Evolutionary conservation across 306 rosid genomes (phyloP).

Genomic region (Corylus heterophylla): DNA sequence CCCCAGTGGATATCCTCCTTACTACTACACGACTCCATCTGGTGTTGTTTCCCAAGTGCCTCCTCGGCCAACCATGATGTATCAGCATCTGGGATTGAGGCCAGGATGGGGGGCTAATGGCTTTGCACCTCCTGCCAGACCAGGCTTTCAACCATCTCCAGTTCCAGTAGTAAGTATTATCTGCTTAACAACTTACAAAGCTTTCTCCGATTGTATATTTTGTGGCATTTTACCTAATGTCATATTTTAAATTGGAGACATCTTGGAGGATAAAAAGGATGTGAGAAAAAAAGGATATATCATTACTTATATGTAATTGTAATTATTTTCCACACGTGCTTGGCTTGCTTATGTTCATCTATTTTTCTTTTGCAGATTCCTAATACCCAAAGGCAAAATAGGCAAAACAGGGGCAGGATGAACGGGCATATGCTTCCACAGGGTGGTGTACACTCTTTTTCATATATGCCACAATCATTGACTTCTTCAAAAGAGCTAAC

Average conservation of each 20-base stretch:
- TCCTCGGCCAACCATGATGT: constrained; percentile 57
- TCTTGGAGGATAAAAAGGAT: neutral
- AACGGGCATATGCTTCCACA: constrained; percentile 56
- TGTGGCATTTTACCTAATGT: neutral
- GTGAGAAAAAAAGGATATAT: neutral
- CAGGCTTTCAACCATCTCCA: constrained; percentile 58
- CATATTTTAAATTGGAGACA: neutral
- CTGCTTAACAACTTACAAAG: constrained; percentile 18
- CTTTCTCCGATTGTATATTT: neutral
- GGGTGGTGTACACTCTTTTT: constrained; percentile 43
- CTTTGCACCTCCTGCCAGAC: constrained; percentile 57
- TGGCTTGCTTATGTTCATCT: constrained; percentile 8
- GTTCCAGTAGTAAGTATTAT: constrained; percentile 53
- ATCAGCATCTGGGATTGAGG: constrained; percentile 60
- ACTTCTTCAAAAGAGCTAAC: constrained; percentile 47
- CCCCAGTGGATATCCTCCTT: constrained; percentile 76
- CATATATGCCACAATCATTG: constrained; percentile 39
- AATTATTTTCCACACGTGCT: neutral
- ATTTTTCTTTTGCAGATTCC: constrained; percentile 49
- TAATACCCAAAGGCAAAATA: constrained; percentile 56
- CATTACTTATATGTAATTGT: neutral
- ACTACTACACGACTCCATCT: constrained; percentile 56
- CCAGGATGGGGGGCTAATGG: constrained; percentile 70
- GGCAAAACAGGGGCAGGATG: constrained; percentile 74
- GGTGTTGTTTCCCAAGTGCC: constrained; percentile 62